Evolutionary conservation across 352 stramenopile genomes (phyloP).

Genomic region (Thraustotheca clavata): DNA sequence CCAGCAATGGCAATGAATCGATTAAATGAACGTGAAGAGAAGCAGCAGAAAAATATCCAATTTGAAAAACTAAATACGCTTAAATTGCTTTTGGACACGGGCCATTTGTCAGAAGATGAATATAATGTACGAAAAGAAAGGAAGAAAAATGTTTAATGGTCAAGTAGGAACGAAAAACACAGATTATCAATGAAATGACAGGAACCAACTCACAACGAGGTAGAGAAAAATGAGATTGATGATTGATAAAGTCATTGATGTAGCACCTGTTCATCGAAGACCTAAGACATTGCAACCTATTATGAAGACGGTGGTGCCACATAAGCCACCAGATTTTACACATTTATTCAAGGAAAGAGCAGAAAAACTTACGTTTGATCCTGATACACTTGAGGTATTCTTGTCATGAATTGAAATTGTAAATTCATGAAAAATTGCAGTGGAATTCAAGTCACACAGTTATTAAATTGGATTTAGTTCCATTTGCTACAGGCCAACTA

Average conservation of each 20-base stretch:
- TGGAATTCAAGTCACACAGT: slow-evolving; percentile 53
- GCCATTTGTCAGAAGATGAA: slow-evolving; percentile 65
- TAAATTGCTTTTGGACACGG: slow-evolving; percentile 69
- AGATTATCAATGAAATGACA: slow-evolving; percentile 85
- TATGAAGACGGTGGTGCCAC: slow-evolving; percentile 72
- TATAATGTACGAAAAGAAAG: slow-evolving; percentile 33
- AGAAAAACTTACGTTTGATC: slow-evolving; percentile 76
- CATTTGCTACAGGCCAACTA: slow-evolving; percentile 71
- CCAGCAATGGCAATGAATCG: neutral
- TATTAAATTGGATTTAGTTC: slow-evolving; percentile 68
- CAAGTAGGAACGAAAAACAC: slow-evolving; percentile 57
- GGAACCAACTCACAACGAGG: slow-evolving; percentile 57
- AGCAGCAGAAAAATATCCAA: slow-evolving; percentile 29
- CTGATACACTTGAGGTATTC: slow-evolving; percentile 55
- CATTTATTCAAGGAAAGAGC: slow-evolving; percentile 51
- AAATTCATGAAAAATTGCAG: too few species aligned
- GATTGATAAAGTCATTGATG: neutral
- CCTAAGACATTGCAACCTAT: slow-evolving; percentile 44
- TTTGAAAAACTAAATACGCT: slow-evolving; percentile 84
- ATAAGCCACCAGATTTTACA: slow-evolving; percentile 57
- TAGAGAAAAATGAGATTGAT: too few species aligned
- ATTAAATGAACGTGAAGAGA: neutral
- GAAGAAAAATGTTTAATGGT: neutral
- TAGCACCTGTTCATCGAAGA: neutral
- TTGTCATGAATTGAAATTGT: neutral